Conservation (phyloP, 495 filamentous ascomycete species). For the Lophium mytilinum region DNA sequence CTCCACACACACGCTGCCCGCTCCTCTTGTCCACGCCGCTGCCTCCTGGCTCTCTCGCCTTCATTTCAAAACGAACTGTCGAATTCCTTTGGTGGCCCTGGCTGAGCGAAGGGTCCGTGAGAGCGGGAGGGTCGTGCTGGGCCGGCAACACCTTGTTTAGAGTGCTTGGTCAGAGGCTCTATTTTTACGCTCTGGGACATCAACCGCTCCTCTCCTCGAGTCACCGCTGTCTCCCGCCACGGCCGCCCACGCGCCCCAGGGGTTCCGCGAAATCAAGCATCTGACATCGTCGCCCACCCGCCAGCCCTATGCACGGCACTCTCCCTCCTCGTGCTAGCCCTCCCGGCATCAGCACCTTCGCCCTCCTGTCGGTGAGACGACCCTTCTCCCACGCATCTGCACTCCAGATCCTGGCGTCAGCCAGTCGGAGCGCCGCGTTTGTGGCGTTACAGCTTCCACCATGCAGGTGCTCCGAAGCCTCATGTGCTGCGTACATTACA, state of each 20-base stretch:
- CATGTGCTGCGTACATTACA: too few relatives aligned
- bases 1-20: too few relatives aligned
- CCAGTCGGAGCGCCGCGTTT: slow-evolving; percentile 12
- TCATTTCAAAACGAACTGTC: too few relatives aligned
- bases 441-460: neutral
- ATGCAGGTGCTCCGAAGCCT: neutral
- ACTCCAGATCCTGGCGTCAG: slow-evolving; percentile 15
- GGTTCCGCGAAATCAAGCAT: slow-evolving; percentile 20
- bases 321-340: slow-evolving; percentile 11
- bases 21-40: too few relatives aligned
- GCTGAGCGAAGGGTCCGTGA: neutral
- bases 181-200: slow-evolving; percentile 17
- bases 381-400: neutral
- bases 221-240: neutral
- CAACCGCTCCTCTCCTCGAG: neutral
- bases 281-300: slow-evolving; percentile 14
- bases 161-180: slow-evolving; percentile 17
- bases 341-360: slow-evolving; percentile 24
- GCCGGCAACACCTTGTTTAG: neutral
- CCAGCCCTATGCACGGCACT: slow-evolving; percentile 26
- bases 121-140: neutral
- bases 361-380: slow-evolving; percentile 21
- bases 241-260: slow-evolving; percentile 13
- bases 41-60: too few relatives aligned
- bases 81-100: too few relatives aligned